These are phyloP conservation scores for Westerdykella ornata DNA, from an alignment of 2,329 filamentous ascomycete species.

Conservation along the genomic window DNA sequence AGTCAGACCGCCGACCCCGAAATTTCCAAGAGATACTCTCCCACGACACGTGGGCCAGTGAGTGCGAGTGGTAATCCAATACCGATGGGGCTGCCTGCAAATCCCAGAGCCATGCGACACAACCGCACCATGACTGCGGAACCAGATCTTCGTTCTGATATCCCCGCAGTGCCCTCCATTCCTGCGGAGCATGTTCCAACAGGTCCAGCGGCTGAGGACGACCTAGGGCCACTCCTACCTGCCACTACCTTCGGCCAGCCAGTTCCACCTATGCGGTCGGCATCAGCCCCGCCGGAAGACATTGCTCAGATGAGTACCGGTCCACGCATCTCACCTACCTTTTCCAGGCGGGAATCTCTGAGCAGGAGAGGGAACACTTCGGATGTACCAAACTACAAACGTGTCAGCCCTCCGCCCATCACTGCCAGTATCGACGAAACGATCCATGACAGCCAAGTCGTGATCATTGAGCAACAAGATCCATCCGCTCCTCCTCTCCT, in stretches of 20 bases:
- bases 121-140: slow-evolving; percentile 60
- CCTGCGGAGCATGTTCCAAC: slow-evolving; percentile 43
- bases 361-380: slow-evolving; percentile 27
- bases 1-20: slow-evolving; percentile 61
- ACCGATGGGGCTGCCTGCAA: slow-evolving; percentile 76
- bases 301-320: slow-evolving; percentile 17
- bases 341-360: slow-evolving; percentile 24
- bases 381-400: slow-evolving; percentile 32
- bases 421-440: slow-evolving; percentile 51
- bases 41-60: slow-evolving; percentile 26
- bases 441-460: slow-evolving; percentile 40
- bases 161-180: slow-evolving; percentile 51
- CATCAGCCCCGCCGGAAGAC: slow-evolving; percentile 46
- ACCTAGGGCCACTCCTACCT: slow-evolving; percentile 43
- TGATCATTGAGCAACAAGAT: slow-evolving; percentile 39
- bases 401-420: slow-evolving; percentile 36
- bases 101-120: slow-evolving; percentile 83
- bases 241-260: slow-evolving; percentile 44
- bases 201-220: slow-evolving; percentile 35
- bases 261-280: slow-evolving; percentile 36
- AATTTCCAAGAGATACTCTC: slow-evolving; percentile 36
- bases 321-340: slow-evolving; percentile 22
- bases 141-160: slow-evolving; percentile 43
- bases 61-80: slow-evolving; percentile 45
- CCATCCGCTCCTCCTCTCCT: slow-evolving; percentile 46